Conservation (phyloP, 169 alveolate species). For the Amoebophrya sp. region DNA sequence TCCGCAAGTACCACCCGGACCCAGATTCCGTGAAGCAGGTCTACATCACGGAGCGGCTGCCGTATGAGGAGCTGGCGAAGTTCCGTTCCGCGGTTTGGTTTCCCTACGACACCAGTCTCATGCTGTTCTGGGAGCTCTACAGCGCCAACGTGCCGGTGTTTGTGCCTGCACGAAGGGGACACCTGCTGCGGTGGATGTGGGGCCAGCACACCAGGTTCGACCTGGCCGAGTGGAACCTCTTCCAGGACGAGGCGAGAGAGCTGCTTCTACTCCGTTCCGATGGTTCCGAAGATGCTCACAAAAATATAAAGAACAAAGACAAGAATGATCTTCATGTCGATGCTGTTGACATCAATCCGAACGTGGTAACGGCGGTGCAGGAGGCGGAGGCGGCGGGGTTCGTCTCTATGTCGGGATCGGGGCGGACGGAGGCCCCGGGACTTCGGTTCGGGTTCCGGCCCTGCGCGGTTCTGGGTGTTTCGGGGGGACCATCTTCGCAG, state of each 20-base stretch:
- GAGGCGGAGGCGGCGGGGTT: too few species aligned
- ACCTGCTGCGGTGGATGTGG: neutral
- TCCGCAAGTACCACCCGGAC: neutral
- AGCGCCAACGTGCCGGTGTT: neutral
- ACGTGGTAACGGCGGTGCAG: too few species aligned
- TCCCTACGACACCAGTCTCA: neutral
- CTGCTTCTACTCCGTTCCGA: too few species aligned
- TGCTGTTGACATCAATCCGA: too few species aligned
- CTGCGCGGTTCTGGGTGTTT: too few species aligned
- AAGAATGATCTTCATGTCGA: too few species aligned
- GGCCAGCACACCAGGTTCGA: neutral
- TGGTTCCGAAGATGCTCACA: too few species aligned
- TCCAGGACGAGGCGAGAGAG: neutral
- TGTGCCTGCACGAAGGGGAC: neutral
- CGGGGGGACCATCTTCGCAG: too few species aligned
- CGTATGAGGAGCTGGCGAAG: neutral
- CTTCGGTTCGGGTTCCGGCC: too few species aligned
- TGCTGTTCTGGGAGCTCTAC: neutral
- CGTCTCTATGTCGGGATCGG: too few species aligned
- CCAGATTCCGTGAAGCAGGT: neutral
- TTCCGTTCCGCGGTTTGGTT: neutral
- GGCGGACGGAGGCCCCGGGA: too few species aligned
- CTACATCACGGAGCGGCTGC: neutral
- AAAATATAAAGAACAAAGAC: too few species aligned
- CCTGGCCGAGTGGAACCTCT: neutral